phyloP scores from a whole-genome alignment of 495 filamentous ascomycete species.

The Penicillium soppii region DNA sequence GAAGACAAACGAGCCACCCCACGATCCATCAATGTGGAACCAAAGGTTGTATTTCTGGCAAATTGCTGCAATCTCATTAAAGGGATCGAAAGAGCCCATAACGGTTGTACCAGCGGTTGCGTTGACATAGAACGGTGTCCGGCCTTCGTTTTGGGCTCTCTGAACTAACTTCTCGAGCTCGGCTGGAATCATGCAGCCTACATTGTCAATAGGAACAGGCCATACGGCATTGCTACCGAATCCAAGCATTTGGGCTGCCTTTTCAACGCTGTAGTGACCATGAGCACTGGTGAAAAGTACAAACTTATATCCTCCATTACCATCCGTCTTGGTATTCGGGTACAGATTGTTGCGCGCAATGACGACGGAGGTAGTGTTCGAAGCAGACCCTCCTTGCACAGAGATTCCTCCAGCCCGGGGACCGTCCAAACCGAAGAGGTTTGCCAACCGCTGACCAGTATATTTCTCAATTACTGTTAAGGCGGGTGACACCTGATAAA shows the following conservation, averaged over 20 bases:
- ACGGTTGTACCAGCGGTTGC: conserved; percentile 95
- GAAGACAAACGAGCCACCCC: conserved; percentile 87
- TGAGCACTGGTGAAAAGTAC: conserved; percentile 87
- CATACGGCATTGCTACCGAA: conserved; percentile 73
- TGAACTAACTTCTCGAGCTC: conserved; percentile 62
- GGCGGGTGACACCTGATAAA: conserved; percentile 87
- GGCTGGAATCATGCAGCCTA: conserved; percentile 67
- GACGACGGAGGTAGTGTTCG: conserved; percentile 84
- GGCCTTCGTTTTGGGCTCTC: conserved; percentile 58
- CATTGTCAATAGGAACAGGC: conserved; percentile 68
- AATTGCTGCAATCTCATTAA: conserved; percentile 66
- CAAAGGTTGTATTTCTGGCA: conserved; percentile 74
- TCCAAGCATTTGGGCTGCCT: conserved; percentile 83
- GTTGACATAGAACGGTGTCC: conserved; percentile 91
- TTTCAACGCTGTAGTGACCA: conserved; percentile 93
- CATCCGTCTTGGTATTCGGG: conserved; percentile 69
- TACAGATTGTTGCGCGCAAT: conserved; percentile 86
- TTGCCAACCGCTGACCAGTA: conserved; percentile 65
- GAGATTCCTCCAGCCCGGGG: conserved; percentile 79
- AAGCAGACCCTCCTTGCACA: conserved; percentile 82
- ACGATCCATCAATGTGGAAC: conserved; percentile 88
- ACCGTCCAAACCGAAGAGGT: conserved; percentile 71
- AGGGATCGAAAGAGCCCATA: conserved; percentile 83
- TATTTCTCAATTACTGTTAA: conserved; percentile 82
- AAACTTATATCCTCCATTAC: conserved; percentile 63